Conservation (phyloP, 495 filamentous ascomycete genomes). For the Filosporella fistucella region DNA sequence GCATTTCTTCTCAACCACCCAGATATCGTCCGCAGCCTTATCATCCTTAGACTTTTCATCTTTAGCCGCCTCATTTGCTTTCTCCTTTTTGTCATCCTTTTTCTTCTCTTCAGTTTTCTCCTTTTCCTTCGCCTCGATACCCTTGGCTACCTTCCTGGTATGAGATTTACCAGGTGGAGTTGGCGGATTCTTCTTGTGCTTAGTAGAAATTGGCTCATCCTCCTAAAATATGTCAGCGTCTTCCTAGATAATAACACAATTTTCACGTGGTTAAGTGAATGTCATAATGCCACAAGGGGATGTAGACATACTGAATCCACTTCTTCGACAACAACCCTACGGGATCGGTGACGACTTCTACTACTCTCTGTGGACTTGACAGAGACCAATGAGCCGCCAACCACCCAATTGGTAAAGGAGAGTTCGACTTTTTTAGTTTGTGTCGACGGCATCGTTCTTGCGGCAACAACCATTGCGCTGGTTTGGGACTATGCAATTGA, state of each 20-base stretch:
- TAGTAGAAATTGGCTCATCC: no score
- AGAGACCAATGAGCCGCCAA: constrained; percentile 19
- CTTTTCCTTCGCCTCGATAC: constrained; percentile 7
- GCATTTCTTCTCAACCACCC: not conserved
- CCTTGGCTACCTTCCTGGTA: no score
- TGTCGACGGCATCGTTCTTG: constrained; percentile 1
- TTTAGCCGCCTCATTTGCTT: not conserved
- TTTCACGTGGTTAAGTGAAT: not conserved
- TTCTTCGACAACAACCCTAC: constrained; percentile 8
- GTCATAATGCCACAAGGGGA: not conserved
- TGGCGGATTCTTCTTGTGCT: no score
- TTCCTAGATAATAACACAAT: not conserved
- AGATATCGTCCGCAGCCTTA: constrained; percentile 1
- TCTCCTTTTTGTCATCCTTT: not conserved
- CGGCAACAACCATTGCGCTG: not conserved
- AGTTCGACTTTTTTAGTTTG: constrained; percentile 11
- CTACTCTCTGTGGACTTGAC: not conserved
- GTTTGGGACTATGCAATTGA: no score
- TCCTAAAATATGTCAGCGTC: constrained; percentile 1
- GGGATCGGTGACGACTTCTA: not conserved
- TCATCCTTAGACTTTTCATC: not conserved
- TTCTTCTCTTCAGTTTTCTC: constrained; percentile 2
- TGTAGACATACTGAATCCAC: constrained; percentile 11
- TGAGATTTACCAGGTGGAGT: no score
- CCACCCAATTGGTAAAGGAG: constrained; percentile 20